phyloP scores from a whole-genome alignment of 805 yeast genomes.

The Cyberlindnera misumaiensis region DNA sequence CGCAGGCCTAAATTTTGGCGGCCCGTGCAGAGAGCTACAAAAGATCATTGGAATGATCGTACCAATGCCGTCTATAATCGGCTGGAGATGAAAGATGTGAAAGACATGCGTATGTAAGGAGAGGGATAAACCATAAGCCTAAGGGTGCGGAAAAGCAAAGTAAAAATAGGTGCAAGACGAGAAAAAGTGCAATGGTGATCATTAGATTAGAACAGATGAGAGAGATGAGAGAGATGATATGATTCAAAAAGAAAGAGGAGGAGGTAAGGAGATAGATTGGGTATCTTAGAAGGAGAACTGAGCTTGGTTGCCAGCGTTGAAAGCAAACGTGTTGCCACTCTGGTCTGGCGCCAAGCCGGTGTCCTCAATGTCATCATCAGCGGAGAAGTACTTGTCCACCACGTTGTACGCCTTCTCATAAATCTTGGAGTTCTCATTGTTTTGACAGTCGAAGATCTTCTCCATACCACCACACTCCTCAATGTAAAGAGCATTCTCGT shows the following conservation, averaged over 20 bases:
- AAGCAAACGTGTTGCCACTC: constrained; percentile 80
- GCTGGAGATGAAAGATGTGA: not conserved
- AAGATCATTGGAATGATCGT: too few relatives aligned
- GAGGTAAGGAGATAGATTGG: not conserved
- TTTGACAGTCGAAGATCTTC: constrained; percentile 88
- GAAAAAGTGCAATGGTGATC: not conserved
- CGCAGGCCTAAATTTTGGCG: not conserved
- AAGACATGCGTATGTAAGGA: not conserved
- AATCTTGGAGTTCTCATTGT: constrained; percentile 84
- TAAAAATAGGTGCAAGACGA: not conserved
- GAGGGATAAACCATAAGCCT: not conserved
- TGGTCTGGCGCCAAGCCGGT: constrained; percentile 74
- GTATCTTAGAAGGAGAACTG: constrained; percentile 18
- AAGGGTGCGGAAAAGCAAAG: not conserved
- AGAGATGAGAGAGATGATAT: not conserved
- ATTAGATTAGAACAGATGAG: not conserved
- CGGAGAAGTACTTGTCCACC: constrained; percentile 86
- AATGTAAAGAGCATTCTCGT: constrained; percentile 84
- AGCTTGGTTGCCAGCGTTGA: constrained; percentile 61
- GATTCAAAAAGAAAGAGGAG: not conserved
- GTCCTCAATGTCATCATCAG: constrained; percentile 66
- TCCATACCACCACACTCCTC: constrained; percentile 99
- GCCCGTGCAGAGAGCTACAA: not conserved
- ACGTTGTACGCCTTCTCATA: constrained; percentile 86
- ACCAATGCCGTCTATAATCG: too few relatives aligned